phyloP scores from a whole-genome alignment of 2,329 filamentous ascomycete species.

The Dothideomycetes sp. region DNA sequence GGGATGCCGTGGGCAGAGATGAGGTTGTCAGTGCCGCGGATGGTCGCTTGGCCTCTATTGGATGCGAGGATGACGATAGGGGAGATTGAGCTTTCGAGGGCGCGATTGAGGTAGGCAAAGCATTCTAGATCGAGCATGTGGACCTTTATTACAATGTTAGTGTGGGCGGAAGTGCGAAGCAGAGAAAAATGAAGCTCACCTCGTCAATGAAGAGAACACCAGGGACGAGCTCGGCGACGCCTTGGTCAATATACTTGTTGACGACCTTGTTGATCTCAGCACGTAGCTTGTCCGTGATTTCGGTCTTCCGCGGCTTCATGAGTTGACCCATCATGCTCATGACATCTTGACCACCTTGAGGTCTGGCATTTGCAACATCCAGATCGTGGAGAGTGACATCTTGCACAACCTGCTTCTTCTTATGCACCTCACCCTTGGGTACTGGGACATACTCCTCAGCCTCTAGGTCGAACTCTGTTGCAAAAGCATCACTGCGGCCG shows the following conservation, averaged over 20 bases:
- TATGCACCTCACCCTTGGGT: conserved; percentile 97
- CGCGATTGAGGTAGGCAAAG: conserved; percentile 97
- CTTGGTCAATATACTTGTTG: conserved; percentile 97
- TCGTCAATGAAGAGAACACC: conserved; percentile 98
- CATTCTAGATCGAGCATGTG: conserved; percentile 99
- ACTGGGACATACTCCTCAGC: conserved; percentile 98
- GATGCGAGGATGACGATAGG: conserved; percentile 96
- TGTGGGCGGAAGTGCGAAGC: neutral
- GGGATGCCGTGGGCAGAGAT: conserved; percentile 83
- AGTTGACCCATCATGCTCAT: conserved; percentile 99
- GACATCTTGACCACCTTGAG: conserved; percentile 95
- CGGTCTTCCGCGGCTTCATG: conserved; percentile 99
- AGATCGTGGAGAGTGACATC: conserved; percentile 96
- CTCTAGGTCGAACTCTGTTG: conserved; percentile 96
- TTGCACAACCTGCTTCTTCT: conserved; percentile 99
- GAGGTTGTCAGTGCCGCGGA: conserved; percentile 58
- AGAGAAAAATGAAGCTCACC: conserved; percentile 39
- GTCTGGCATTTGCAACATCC: conserved; percentile 88
- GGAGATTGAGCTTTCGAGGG: conserved; percentile 88
- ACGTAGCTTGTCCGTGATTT: conserved; percentile 95
- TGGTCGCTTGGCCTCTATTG: conserved; percentile 87
- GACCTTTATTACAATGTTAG: conserved; percentile 47
- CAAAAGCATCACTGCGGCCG: conserved; percentile 89
- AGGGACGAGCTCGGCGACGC: conserved; percentile 93
- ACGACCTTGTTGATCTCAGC: conserved; percentile 98